Conservation (phyloP, 768 basidiomycete species). For the Dioszegia hungarica region DNA sequence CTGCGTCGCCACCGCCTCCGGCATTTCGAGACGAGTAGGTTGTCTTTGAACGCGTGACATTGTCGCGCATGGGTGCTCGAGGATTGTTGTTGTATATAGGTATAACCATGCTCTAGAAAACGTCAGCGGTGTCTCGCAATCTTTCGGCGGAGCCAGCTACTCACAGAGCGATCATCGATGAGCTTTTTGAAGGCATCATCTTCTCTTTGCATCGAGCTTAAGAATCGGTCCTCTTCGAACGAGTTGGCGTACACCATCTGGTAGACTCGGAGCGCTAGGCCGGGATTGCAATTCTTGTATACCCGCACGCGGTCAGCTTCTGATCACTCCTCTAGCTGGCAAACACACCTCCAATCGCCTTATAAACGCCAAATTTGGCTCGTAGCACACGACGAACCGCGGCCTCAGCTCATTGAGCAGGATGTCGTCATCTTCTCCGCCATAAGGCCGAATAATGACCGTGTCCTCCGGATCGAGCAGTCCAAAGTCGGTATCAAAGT, state of each 20-base stretch:
- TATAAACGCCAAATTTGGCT: slow-evolving; percentile 88
- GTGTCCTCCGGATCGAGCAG: slow-evolving; percentile 71
- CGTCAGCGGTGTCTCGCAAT: not conserved
- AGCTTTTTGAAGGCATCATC: slow-evolving; percentile 89
- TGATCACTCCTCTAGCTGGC: not conserved
- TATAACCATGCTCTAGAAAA: slow-evolving; percentile 73
- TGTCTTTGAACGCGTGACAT: slow-evolving; percentile 40
- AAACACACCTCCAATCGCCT: slow-evolving; percentile 75
- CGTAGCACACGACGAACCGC: slow-evolving; percentile 90
- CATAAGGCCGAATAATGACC: slow-evolving; percentile 78
- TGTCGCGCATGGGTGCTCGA: slow-evolving; percentile 44
- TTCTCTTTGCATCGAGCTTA: slow-evolving; percentile 80
- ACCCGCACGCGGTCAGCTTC: slow-evolving; percentile 55
- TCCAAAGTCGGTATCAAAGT: slow-evolving; percentile 76
- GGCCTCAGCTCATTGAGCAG: slow-evolving; percentile 81
- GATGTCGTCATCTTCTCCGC: slow-evolving; percentile 87
- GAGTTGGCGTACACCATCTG: slow-evolving; percentile 92
- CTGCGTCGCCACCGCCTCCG: slow-evolving; percentile 67
- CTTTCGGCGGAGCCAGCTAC: not conserved
- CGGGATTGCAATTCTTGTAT: slow-evolving; percentile 77
- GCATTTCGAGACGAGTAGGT: slow-evolving; percentile 74
- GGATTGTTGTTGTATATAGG: slow-evolving; percentile 58
- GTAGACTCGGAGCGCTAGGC: slow-evolving; percentile 79
- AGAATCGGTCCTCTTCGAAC: slow-evolving; percentile 91
- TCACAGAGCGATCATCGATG: slow-evolving; percentile 83